Conservation (phyloP, 805 yeast species). For the Pichia eremophila region DNA sequence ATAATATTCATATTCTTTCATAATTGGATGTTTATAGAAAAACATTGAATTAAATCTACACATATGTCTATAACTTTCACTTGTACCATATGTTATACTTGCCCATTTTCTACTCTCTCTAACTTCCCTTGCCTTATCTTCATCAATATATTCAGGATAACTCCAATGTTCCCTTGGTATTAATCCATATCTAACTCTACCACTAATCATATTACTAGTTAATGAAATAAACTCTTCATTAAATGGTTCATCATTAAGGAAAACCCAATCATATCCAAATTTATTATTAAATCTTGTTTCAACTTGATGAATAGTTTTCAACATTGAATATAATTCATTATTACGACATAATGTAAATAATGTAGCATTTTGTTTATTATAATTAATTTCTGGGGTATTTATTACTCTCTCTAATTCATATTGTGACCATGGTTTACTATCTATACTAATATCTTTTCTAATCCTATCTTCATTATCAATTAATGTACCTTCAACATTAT, state of each 20-base stretch:
- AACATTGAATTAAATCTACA: constrained; percentile 41
- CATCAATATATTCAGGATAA: constrained; percentile 40
- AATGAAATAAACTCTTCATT: constrained; percentile 30
- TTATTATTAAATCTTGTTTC: constrained; percentile 32
- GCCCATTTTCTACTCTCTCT: constrained; percentile 27
- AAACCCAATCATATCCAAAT: constrained; percentile 36
- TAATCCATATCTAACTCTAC: constrained; percentile 35
- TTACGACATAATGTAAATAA: constrained; percentile 41
- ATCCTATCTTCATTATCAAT: constrained; percentile 5
- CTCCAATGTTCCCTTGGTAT: constrained; percentile 45
- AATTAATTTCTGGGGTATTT: neutral
- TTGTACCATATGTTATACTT: constrained; percentile 48
- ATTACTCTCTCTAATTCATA: constrained; percentile 10
- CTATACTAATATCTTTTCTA: constrained; percentile 8
- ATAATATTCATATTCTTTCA: constrained; percentile 46
- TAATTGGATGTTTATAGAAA: constrained; percentile 44
- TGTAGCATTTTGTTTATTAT: constrained; percentile 44
- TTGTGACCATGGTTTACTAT: constrained; percentile 6
- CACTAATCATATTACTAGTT: constrained; percentile 32
- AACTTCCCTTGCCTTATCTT: constrained; percentile 28
- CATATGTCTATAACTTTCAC: constrained; percentile 71
- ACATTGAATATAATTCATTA: constrained; percentile 30
- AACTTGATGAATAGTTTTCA: constrained; percentile 31
- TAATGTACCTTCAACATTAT: constrained; percentile 3
- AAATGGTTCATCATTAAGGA: constrained; percentile 42